Conservation (phyloP, 805 yeast genomes). For the Suhomyces sp. region DNA sequence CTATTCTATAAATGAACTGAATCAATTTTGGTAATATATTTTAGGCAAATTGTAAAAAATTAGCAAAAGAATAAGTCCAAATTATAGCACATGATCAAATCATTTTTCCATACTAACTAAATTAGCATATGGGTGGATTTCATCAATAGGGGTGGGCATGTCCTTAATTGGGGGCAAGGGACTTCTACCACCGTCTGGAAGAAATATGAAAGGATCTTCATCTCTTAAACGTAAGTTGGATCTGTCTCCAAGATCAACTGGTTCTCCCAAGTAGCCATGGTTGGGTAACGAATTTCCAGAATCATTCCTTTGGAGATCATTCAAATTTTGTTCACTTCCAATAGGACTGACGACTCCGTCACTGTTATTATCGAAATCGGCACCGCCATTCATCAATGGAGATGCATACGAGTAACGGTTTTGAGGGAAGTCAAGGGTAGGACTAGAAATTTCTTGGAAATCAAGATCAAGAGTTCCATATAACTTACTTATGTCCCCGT, state of each 20-base stretch:
- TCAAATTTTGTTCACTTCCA: constrained; percentile 9
- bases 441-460: constrained; percentile 10
- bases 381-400: neutral
- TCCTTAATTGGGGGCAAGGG: constrained; percentile 24
- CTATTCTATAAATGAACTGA: too few relatives aligned
- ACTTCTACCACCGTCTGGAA: constrained; percentile 1
- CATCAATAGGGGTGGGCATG: constrained; percentile 28
- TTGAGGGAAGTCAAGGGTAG: constrained; percentile 7
- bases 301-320: constrained; percentile 1
- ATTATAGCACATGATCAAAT: too few relatives aligned
- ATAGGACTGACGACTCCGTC: constrained; percentile 8
- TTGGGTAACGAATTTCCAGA: neutral
- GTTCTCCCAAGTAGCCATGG: constrained; percentile 8
- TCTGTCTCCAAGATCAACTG: constrained; percentile 9
- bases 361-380: constrained; percentile 7
- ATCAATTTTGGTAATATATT: too few relatives aligned
- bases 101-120: constrained; percentile 9
- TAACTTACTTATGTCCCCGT: constrained; percentile 35
- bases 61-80: too few relatives aligned
- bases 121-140: constrained; percentile 15
- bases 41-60: too few relatives aligned
- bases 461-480: constrained; percentile 24
- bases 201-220: neutral
- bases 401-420: neutral
- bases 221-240: too few relatives aligned